These are phyloP conservation scores for Aspergillus asperescens DNA, from an alignment of 495 filamentous ascomycete species.

Conservation along the genomic window DNA sequence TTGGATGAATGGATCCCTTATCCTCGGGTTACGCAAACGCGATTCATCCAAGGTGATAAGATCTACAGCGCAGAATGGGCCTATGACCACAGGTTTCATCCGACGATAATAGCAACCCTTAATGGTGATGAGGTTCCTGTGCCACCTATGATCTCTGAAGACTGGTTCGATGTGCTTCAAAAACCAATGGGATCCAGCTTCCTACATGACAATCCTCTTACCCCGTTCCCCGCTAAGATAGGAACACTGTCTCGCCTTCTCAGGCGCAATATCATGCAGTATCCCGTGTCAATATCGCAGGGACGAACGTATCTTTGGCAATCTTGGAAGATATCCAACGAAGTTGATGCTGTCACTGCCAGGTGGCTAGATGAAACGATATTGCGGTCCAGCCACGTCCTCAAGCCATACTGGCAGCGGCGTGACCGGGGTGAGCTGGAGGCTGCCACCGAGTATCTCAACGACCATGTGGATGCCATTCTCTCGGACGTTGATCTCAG, in stretches of 20 bases:
- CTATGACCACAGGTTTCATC: conserved; percentile 59
- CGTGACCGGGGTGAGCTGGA: conserved; percentile 49
- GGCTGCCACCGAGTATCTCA: conserved; percentile 48
- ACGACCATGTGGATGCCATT: conserved; percentile 50
- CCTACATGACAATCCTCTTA: conserved; percentile 50
- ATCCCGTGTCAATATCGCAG: conserved; percentile 50
- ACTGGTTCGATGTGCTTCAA: conserved; percentile 49
- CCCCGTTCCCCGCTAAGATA: conserved; percentile 44
- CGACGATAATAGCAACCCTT: conserved; percentile 49
- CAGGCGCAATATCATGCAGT: conserved; percentile 41
- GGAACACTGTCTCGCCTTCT: conserved; percentile 42
- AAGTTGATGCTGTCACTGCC: conserved; percentile 54
- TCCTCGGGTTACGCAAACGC: conserved; percentile 52
- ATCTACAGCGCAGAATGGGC: conserved; percentile 49
- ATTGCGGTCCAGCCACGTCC: conserved; percentile 47
- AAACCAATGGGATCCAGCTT: conserved; percentile 52
- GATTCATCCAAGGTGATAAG: conserved; percentile 45
- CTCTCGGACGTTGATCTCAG: conserved; percentile 57
- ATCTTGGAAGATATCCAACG: conserved; percentile 51
- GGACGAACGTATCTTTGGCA: conserved; percentile 58
- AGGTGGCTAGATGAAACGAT: conserved; percentile 58
- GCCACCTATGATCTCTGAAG: conserved; percentile 51
- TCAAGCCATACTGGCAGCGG: conserved; percentile 52
- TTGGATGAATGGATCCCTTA: conserved; percentile 55
- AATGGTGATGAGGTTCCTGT: conserved; percentile 48